A percentile compares a stretch with the other conserved stretches of the same genome.
Conservation (phyloP, 441 rosid genomes). For the Erodium moschatum region DNA sequence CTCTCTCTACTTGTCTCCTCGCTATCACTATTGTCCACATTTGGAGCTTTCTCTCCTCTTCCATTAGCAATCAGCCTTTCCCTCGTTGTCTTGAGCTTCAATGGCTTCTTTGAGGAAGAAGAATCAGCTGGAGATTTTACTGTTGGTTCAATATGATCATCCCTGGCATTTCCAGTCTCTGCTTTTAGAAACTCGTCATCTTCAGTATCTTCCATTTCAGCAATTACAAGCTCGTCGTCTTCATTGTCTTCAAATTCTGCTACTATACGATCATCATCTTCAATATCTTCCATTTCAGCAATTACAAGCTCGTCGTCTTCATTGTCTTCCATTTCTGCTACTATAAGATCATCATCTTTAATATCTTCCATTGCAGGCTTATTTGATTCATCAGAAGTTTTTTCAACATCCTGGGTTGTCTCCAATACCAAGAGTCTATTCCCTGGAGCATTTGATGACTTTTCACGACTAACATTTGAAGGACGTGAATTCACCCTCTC, state of each 20-base stretch:
- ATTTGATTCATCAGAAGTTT: constrained; percentile 24
- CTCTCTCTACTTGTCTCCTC: constrained; percentile 3
- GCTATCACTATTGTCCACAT: not conserved
- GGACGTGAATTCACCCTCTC: constrained; percentile 31
- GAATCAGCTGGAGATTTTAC: constrained; percentile 22
- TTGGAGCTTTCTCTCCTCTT: not conserved
- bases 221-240: not conserved
- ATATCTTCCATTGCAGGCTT: constrained; percentile 21
- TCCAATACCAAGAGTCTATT: constrained; percentile 18
- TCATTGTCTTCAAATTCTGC: not conserved
- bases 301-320: not conserved
- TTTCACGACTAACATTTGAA: constrained; percentile 23
- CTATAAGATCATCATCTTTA: too few species aligned
- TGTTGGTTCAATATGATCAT: constrained; percentile 16
- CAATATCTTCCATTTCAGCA: constrained; percentile 21
- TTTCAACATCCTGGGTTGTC: constrained; percentile 20
- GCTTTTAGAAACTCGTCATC: too few species aligned
- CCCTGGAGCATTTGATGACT: constrained; percentile 20
- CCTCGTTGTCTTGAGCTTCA: constrained; percentile 17
- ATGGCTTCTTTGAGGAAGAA: constrained; percentile 17
- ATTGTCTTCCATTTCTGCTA: not conserved
- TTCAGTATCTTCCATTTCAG: constrained; percentile 20
- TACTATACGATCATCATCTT: too few species aligned
- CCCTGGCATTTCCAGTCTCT: not conserved
- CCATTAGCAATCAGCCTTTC: not conserved